These are phyloP conservation scores for Agapanthus africanus DNA, from an alignment of 106 monocot species.

Conservation along the genomic window DNA sequence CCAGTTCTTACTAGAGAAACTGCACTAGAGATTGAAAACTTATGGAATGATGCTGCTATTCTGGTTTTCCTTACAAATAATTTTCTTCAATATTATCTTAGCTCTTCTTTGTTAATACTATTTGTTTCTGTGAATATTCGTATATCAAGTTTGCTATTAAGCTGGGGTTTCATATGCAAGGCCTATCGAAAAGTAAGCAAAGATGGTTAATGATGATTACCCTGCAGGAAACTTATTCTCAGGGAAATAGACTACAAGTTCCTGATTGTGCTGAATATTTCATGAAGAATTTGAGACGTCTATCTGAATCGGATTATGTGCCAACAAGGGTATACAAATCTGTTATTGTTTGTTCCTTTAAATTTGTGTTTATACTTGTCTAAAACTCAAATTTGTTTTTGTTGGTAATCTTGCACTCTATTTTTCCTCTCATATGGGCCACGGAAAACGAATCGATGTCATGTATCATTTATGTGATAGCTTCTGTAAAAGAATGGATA, in stretches of 20 bases:
- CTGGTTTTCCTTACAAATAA: conserved; percentile 33
- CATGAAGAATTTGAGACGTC: conserved; percentile 81
- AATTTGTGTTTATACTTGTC: not conserved
- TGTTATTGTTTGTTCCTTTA: not conserved
- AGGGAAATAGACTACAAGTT: conserved; percentile 78
- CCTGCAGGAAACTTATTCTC: conserved; percentile 80
- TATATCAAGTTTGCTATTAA: too few relatives aligned
- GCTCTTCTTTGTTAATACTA: not conserved
- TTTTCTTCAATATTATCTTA: not conserved
- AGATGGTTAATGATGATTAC: too few relatives aligned
- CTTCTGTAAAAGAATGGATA: too few relatives aligned
- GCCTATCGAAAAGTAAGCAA: too few relatives aligned
- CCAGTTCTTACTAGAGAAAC: conserved; percentile 65
- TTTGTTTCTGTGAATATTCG: too few relatives aligned
- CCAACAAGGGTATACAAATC: conserved; percentile 80
- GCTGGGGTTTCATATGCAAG: too few relatives aligned
- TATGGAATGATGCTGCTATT: conserved; percentile 96
- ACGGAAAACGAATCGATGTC: too few relatives aligned
- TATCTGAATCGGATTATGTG: conserved; percentile 70
- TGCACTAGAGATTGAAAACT: conserved; percentile 60
- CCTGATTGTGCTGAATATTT: conserved; percentile 96
- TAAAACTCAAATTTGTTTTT: not conserved
- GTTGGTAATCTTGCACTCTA: too few relatives aligned
- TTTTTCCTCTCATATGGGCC: too few relatives aligned
- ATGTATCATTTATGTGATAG: too few relatives aligned